Conservation (phyloP, 495 filamentous ascomycete genomes). For the Evansstolkia leycettana region DNA sequence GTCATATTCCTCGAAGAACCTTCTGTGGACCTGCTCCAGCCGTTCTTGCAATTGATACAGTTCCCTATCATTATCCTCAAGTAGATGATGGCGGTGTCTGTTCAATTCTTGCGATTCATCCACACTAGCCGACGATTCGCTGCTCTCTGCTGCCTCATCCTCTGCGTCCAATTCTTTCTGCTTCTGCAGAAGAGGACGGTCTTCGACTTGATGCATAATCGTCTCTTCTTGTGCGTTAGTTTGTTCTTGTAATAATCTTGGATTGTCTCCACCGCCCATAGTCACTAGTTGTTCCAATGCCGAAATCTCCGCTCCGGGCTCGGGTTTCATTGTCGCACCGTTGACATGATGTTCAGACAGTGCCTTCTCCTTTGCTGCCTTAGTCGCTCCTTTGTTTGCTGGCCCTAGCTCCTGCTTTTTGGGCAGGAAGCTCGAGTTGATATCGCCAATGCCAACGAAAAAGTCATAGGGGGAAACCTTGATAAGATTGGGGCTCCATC, state of each 20-base stretch:
- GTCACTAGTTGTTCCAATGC: slow-evolving; percentile 63
- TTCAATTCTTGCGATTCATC: slow-evolving; percentile 31
- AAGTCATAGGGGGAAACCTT: slow-evolving; percentile 95
- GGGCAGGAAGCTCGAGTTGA: slow-evolving; percentile 94
- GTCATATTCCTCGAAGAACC: slow-evolving; percentile 78
- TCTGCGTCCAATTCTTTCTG: slow-evolving; percentile 82
- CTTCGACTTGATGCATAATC: slow-evolving; percentile 77
- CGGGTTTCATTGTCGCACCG: slow-evolving; percentile 17
- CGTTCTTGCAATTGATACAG: slow-evolving; percentile 60
- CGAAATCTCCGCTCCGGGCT: slow-evolving; percentile 28
- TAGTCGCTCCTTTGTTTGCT: slow-evolving; percentile 6
- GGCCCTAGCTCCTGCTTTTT: slow-evolving; percentile 64
- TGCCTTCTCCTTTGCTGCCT: slow-evolving; percentile 10
- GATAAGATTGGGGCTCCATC: slow-evolving; percentile 84
- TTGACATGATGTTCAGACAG: slow-evolving; percentile 21
- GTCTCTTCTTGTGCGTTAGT: slow-evolving; percentile 71
- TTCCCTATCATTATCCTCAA: slow-evolving; percentile 76
- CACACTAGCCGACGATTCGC: slow-evolving; percentile 21
- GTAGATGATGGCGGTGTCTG: slow-evolving; percentile 59
- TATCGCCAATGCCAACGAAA: slow-evolving; percentile 95
- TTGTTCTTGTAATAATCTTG: slow-evolving; percentile 58
- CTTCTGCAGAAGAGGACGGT: slow-evolving; percentile 73
- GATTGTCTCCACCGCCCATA: slow-evolving; percentile 65
- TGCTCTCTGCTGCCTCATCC: slow-evolving; percentile 49
- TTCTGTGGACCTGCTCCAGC: slow-evolving; percentile 58